Percentiles rank a stretch among this genome's conserved stretches.
Evolutionary conservation across 2,329 filamentous ascomycete genomes (phyloP).

Genomic region (Xylariaceae sp.): DNA sequence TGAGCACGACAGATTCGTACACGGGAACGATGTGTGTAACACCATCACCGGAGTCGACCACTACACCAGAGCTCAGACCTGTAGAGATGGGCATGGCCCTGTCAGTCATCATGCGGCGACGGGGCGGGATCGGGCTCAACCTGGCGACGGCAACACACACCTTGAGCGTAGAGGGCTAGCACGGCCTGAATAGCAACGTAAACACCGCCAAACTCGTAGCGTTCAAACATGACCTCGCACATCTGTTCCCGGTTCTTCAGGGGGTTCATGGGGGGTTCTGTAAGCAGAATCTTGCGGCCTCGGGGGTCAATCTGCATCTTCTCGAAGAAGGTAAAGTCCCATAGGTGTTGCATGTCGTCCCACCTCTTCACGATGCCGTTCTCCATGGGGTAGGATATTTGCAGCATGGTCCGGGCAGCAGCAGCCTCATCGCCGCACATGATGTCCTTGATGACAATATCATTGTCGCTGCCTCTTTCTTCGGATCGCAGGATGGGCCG

Average conservation of each 20-base stretch:
- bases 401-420: constrained; percentile 91
- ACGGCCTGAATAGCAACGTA: constrained; percentile 98
- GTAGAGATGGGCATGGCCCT: not conserved
- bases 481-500: constrained; percentile 95
- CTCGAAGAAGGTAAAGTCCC: constrained; percentile 98
- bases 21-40: constrained; percentile 98
- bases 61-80: constrained; percentile 90
- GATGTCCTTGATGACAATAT: constrained; percentile 87
- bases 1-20: constrained; percentile 96
- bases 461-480: constrained; percentile 64
- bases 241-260: constrained; percentile 96
- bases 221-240: constrained; percentile 99
- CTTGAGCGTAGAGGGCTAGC: constrained; percentile 91
- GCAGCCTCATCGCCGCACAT: constrained; percentile 99
- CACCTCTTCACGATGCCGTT: constrained; percentile 99
- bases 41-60: constrained; percentile 96
- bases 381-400: constrained; percentile 99
- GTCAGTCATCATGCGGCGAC: not conserved
- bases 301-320: constrained; percentile 91
- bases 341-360: constrained; percentile 99
- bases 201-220: constrained; percentile 91
- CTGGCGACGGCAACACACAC: constrained; percentile 43
- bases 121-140: not conserved
- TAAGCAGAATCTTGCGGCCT: constrained; percentile 94
- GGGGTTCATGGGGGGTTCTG: constrained; percentile 96